Evolutionary conservation across 176 grass and related monocot species (phyloP), one percentile per base, ranked within the genome.

Genomic region (Stipa capillata): DNA sequence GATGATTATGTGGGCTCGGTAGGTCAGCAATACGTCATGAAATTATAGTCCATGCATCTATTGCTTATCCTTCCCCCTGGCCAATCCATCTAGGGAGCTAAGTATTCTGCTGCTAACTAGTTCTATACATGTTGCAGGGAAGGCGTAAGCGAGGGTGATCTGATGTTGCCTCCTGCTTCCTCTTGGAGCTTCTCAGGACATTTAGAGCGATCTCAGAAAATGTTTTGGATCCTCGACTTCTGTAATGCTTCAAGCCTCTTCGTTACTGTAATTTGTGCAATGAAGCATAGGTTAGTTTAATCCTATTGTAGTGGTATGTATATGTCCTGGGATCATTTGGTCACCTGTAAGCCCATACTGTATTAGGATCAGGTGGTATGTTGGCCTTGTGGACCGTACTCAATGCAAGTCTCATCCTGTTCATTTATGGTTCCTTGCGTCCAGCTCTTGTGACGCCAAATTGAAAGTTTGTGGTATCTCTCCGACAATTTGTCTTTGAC

Each of bases 1-100:
- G 96, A 99, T 8, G 96, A 99, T 32, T 93, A 91, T 21, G 65
- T 85, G 49, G 70, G 87, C 59, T 83, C 87, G 72, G 94, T 97
- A 88, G 68, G 89, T 77, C 29, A n/a, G 10, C 4, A 13, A 32
- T 45, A 7, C 31, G 6, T 31, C 17, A 7, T 21, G 1, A 66
- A 24, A 31, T 33, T 6, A 36, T 57, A 56, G 13, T 15, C 31
- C 11, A 39, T n/a, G n/a, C n/a, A n/a, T n/a, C n/a, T n/a, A 14
- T 23, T n/a, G n/a, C 37, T 16, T 4, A 44, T 60, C 37, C 7
- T 24, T 7, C 0, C 2, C 32, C 8, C 15, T 36, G 39, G 20
- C 0, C 5, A 4, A 15, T 23, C 11, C 20, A 35, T 40, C 29
- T 39, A 14, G 17, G 55, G 37, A 56, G 14, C 34, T 76, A 15